Evolutionary conservation across 83 land plant genomes (phyloP), one percentile per base, ranked within the genome.

Genomic region (Thuja plicata): DNA sequence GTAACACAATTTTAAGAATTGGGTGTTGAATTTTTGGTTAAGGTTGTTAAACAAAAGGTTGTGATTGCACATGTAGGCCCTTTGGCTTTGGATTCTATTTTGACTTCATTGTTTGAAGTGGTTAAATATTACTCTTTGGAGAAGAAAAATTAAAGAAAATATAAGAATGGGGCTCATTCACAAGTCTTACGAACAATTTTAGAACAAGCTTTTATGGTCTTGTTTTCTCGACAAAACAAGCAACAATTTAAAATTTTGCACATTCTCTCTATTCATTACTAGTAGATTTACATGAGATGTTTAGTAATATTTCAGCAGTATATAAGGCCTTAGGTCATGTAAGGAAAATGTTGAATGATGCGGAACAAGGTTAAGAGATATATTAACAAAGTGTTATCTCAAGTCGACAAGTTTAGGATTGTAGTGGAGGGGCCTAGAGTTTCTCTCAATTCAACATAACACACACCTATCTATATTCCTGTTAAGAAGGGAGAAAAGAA

Each of bases 361-460:
- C 97, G 40, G 92, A 92, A 41, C 89, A 86, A 73, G 99, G 99
- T 38, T 89, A 92, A 85, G 85, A 48, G 77, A 92, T 97, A 27
- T 95, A 95, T 89, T 87, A 89, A 5, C 74, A 91, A n/a, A 32
- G 89, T 91, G 35, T 85, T 98, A 38, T 91, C 91, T 41, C 92
- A 92, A 70, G 94, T 92, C 45, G 92, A 90, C 37, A 89, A 87
- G 30, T 97, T 96, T 87, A 92, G 95, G n/a, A 86, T 98, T 79
- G 97, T 96, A 60, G 93, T 97, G 80, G 99, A 98, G 89, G 95
- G 96, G 43, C 78, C 95, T 60, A 92, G 98, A 86, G 90, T 96
- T 21, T 93, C 92, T 54, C 86, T 95, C 5, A 96, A 93, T 86
- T 85, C 84, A 50, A 91, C 89, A 15, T 94, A 92, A 41, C 88